phyloP scores from a whole-genome alignment of 2,329 filamentous ascomycete species.

The Moelleriella libera region DNA sequence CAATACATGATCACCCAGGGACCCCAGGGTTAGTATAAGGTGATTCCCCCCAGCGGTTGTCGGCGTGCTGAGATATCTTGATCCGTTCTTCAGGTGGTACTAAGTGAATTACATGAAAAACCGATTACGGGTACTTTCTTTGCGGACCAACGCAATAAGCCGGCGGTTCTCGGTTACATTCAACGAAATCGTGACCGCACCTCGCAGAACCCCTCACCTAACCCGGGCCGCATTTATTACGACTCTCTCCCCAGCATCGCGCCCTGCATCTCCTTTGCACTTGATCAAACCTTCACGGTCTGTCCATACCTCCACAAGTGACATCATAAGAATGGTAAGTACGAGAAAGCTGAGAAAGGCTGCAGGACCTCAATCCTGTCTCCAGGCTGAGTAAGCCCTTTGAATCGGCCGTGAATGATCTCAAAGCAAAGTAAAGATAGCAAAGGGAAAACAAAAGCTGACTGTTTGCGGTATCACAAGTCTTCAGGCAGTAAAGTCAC shows the following conservation, averaged over 20 bases:
- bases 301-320: too few species aligned
- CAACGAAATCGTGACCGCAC: neutral
- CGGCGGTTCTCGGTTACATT: neutral
- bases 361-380: too few species aligned
- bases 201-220: neutral
- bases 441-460: conserved; percentile 1
- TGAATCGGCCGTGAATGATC: neutral
- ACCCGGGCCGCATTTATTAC: neutral
- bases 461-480: neutral
- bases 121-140: too few species aligned
- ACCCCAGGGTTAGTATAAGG: neutral
- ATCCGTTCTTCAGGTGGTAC: too few species aligned
- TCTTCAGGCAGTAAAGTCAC: conserved; percentile 33
- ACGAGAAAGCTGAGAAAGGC: too few species aligned
- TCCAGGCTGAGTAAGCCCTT: too few species aligned
- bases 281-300: neutral
- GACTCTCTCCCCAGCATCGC: too few species aligned
- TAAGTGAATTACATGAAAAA: too few species aligned
- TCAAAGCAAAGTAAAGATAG: neutral
- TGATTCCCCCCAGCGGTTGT: neutral
- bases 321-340: too few species aligned
- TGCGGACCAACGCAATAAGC: too few species aligned
- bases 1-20: neutral
- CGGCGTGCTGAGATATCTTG: too few species aligned
- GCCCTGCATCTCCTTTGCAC: neutral